These are phyloP conservation scores for Candida morakotiae DNA, from an alignment of 805 yeast species.

Conservation along the genomic window DNA sequence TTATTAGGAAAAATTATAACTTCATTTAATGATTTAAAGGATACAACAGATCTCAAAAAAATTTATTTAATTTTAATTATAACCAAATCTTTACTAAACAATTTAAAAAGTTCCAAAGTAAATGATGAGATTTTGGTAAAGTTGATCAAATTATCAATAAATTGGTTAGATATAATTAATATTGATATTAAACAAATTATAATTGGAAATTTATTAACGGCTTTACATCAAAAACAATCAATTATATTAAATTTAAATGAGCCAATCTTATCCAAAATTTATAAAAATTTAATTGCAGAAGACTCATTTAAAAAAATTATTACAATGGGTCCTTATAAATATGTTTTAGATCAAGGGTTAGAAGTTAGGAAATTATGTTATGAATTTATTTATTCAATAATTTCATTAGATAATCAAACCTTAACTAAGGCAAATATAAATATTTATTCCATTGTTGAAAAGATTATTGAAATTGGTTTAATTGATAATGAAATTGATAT, in stretches of 20 bases:
- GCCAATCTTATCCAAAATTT: slow-evolving; percentile 45
- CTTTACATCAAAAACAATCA: slow-evolving; percentile 52
- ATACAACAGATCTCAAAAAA: slow-evolving; percentile 12
- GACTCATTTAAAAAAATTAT: slow-evolving; percentile 58
- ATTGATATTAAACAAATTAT: slow-evolving; percentile 57
- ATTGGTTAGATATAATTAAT: slow-evolving; percentile 26
- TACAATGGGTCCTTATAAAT: slow-evolving; percentile 85
- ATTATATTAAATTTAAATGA: slow-evolving; percentile 41
- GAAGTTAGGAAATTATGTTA: slow-evolving; percentile 69
- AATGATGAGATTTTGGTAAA: slow-evolving; percentile 11
- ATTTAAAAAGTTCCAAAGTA: slow-evolving; percentile 10
- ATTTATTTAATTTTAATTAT: slow-evolving; percentile 31
- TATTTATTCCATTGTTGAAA: slow-evolving; percentile 32
- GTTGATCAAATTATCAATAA: slow-evolving; percentile 14
- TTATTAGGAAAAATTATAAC: slow-evolving; percentile 24
- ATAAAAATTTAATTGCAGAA: slow-evolving; percentile 51
- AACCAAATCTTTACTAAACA: slow-evolving; percentile 26
- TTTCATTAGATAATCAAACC: slow-evolving; percentile 22
- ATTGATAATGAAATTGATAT: slow-evolving; percentile 61
- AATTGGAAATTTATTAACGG: slow-evolving; percentile 54
- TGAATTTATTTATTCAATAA: slow-evolving; percentile 60
- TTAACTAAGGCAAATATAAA: slow-evolving; percentile 19
- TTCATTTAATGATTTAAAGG: slow-evolving; percentile 7
- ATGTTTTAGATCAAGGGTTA: slow-evolving; percentile 73
- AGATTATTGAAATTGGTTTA: slow-evolving; percentile 47